Evolutionary conservation across 345 rosid species (phyloP).

Genomic region (Syzygium jambos): DNA sequence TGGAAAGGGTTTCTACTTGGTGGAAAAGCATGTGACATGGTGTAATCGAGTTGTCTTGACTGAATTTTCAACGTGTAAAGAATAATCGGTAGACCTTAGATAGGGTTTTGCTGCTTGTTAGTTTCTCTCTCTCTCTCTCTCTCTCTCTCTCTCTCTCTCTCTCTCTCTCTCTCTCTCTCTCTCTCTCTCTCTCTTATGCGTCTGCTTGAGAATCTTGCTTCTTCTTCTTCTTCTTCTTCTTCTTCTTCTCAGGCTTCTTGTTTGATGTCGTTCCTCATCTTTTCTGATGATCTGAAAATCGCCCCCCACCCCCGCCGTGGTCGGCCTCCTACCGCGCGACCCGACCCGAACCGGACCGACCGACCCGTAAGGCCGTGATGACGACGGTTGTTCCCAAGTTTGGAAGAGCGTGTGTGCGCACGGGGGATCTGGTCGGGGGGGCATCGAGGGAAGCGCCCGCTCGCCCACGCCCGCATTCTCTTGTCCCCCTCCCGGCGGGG

Average conservation of each 20-base stretch:
- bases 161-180: too few species aligned
- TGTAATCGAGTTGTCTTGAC: too few species aligned
- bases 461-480: background rate
- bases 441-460: background rate
- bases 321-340: background rate
- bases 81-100: too few species aligned
- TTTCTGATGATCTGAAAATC: background rate
- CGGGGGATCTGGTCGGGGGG: background rate
- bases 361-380: background rate
- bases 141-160: too few species aligned
- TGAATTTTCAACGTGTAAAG: too few species aligned
- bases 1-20: too few species aligned
- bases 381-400: background rate
- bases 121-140: too few species aligned
- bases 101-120: too few species aligned
- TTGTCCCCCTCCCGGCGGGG: background rate
- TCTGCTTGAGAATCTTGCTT: background rate
- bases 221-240: background rate
- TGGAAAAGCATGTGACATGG: too few species aligned
- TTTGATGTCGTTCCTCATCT: background rate
- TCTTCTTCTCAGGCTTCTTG: background rate
- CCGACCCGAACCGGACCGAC: background rate
- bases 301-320: background rate
- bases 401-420: background rate
- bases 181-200: too few species aligned